Conservation (phyloP, 2,329 filamentous ascomycete species). For the Trichoderma lentiforme region DNA sequence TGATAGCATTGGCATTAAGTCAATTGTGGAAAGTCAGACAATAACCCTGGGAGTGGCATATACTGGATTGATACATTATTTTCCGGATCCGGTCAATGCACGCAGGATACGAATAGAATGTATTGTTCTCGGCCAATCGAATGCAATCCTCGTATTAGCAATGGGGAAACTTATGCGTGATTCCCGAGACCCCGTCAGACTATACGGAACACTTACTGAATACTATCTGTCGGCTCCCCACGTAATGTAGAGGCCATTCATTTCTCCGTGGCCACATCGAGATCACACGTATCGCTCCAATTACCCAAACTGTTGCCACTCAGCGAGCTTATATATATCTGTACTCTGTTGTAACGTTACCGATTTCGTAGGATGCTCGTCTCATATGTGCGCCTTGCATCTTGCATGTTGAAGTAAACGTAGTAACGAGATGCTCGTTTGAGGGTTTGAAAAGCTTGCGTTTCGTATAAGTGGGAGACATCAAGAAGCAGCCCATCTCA, state of each 20-base stretch:
- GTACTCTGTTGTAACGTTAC: not conserved
- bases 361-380: not conserved
- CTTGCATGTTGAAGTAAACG: not conserved
- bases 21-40: not conserved
- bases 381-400: not conserved
- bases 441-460: not conserved
- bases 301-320: not conserved
- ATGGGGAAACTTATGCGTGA: not conserved
- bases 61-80: not conserved
- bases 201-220: not conserved
- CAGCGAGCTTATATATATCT: not conserved
- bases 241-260: not conserved
- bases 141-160: not conserved
- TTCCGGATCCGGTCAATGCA: not conserved
- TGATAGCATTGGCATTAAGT: not conserved
- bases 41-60: not conserved
- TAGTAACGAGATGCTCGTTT: not conserved
- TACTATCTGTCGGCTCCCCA: not conserved
- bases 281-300: not conserved
- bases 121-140: not conserved
- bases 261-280: not conserved
- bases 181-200: not conserved
- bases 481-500: not conserved
- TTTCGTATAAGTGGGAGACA: not conserved
- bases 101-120: not conserved